phyloP scores from a whole-genome alignment of 2,329 filamentous ascomycete species.

The Neonectria hederae region DNA sequence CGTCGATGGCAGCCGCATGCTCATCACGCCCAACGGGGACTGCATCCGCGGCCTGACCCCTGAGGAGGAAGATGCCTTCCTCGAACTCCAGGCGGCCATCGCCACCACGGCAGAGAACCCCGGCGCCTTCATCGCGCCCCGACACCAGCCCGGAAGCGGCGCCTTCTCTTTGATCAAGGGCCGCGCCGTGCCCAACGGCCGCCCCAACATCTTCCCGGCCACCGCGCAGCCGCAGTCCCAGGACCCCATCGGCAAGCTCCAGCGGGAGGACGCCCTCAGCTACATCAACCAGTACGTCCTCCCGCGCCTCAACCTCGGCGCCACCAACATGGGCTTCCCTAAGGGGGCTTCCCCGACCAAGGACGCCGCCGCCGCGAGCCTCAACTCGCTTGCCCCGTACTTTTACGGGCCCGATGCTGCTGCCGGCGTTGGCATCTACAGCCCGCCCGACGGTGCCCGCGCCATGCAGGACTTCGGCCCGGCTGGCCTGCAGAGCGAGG shows the following conservation, averaged over 20 bases:
- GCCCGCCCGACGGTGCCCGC: constrained; percentile 48
- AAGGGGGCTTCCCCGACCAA: constrained; percentile 52
- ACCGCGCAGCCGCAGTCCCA: constrained; percentile 57
- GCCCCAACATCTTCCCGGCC: constrained; percentile 68
- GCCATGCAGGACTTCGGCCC: constrained; percentile 48
- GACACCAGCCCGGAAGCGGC: constrained; percentile 62
- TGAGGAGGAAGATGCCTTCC: constrained; percentile 75
- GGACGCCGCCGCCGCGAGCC: constrained; percentile 59
- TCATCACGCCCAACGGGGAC: constrained; percentile 80
- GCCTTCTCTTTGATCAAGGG: constrained; percentile 72
- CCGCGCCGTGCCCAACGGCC: constrained; percentile 70
- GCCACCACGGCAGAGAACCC: constrained; percentile 60
- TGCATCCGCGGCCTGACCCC: constrained; percentile 76
- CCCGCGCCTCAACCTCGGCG: constrained; percentile 65
- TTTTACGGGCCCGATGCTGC: constrained; percentile 61
- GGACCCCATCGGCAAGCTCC: constrained; percentile 71
- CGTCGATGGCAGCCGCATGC: constrained; percentile 71
- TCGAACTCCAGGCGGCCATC: constrained; percentile 72
- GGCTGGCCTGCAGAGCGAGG: constrained; percentile 41
- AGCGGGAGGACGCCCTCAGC: constrained; percentile 71
- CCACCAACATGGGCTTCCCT: constrained; percentile 55
- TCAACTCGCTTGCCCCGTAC: constrained; percentile 65
- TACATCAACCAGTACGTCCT: constrained; percentile 77
- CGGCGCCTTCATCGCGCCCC: constrained; percentile 64
- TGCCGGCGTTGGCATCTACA: constrained; percentile 56